phyloP scores from a whole-genome alignment of 2,329 filamentous ascomycete genomes.

The Nigrospora osmanthi region DNA sequence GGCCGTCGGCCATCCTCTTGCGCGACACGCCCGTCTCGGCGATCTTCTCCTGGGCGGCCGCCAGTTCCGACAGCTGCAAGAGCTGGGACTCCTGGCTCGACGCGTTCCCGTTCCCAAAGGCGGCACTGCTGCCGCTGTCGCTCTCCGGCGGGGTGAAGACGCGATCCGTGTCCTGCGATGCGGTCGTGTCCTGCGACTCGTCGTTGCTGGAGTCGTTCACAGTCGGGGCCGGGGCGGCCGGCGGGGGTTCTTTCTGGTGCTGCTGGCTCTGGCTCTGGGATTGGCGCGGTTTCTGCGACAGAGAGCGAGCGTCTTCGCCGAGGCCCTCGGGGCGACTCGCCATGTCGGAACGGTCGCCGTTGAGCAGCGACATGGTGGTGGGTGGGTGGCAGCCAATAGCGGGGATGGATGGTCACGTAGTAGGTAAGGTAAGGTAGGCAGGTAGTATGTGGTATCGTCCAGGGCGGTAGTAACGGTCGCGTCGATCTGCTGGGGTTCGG shows the following conservation, averaged over 20 bases:
- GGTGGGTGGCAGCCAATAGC: background rate
- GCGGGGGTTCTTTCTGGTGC: background rate
- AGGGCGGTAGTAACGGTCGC: too few relatives aligned
- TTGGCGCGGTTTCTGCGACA: background rate
- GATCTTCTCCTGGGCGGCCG: slow-evolving; percentile 44
- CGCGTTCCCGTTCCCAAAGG: slow-evolving; percentile 27
- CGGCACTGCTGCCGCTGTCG: slow-evolving; percentile 31
- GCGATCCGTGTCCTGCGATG: slow-evolving; percentile 29
- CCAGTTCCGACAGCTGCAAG: slow-evolving; percentile 49
- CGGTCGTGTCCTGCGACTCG: slow-evolving; percentile 36
- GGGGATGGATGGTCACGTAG: too few relatives aligned
- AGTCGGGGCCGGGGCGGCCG: background rate
- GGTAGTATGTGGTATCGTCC: too few relatives aligned
- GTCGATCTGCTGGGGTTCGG: too few relatives aligned
- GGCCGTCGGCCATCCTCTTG: slow-evolving; percentile 72
- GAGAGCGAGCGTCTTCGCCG: background rate
- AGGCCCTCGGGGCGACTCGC: background rate
- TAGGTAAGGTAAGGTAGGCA: too few relatives aligned
- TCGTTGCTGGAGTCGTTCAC: slow-evolving; percentile 24
- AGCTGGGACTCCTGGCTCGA: slow-evolving; percentile 50
- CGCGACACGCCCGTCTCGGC: slow-evolving; percentile 33
- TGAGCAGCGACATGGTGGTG: slow-evolving; percentile 1
- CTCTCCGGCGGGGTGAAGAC: slow-evolving; percentile 35
- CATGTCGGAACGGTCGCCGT: background rate
- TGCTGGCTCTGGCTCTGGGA: background rate